Base-by-base conservation (phyloP, 1,139 yeast species). In the Geotrichum reessii region DNA sequence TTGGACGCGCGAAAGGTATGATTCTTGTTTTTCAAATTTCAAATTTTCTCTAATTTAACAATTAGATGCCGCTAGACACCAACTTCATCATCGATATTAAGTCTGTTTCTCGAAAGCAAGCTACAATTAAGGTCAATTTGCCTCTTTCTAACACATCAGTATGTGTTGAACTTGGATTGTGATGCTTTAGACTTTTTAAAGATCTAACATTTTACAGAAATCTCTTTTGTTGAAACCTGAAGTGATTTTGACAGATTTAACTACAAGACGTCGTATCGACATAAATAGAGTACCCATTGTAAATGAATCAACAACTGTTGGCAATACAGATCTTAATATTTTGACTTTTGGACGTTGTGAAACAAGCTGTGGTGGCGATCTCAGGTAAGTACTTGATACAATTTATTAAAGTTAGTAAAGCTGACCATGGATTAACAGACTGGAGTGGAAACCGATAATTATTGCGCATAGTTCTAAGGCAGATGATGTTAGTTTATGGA, bases 31-130 rank as follows among this genome's bases (percentile, higher is more conserved):
- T 14, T 19, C 37, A 9, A n/a, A n/a, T 3, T 14, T n/a, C 3
- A 12, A 37, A 14, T 2, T 37, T 12, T 37, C n/a, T 14, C 42
- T 17, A 37, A 19, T 37, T 19, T 37, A 37, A 37, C 42, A 37
- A 37, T 14, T 37, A 44, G 28, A 47, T 25, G 1, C 31, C 6
- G n/a, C n/a, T 19, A 24, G 56, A 53, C 19, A 50, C 55, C 33
- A 59, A 59, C 50, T 47, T 65, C 19, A 33, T 50, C 9, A 50
- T 63, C 5, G 53, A 53, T 3, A 63, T 60, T 37, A 51, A 62
- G 9, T 60, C 65, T 22, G 62, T 66, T 14, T 64, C 67, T 7
- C 57, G 69, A n/a, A 48, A 51, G 37, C 69, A 66, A 27, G 47
- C 59, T 3, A 37, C 44, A 2, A 52, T 66, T 21, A 51, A 53